Conservation (phyloP, 495 filamentous ascomycete species). For the Xylaria grammica region DNA sequence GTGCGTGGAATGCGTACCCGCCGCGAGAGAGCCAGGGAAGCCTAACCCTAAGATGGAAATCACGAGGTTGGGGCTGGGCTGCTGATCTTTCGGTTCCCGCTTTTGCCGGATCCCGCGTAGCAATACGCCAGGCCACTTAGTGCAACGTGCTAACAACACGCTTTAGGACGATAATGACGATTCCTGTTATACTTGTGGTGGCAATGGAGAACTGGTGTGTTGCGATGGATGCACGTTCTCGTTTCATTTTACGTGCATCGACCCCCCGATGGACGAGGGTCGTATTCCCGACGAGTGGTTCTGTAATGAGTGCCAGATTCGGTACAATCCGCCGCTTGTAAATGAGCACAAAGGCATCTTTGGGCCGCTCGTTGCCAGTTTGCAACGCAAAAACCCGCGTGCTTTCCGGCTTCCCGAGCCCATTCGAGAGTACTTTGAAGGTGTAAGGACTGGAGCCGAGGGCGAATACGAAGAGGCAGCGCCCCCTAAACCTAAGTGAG, state of each 20-base stretch:
- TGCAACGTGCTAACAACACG: constrained; percentile 29
- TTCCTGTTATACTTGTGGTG: constrained; percentile 80
- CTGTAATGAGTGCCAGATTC: constrained; percentile 72
- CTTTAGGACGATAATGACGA: constrained; percentile 82
- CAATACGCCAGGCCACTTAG: constrained; percentile 16
- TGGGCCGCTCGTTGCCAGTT: constrained; percentile 58
- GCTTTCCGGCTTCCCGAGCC: constrained; percentile 73
- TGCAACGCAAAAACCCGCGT: constrained; percentile 68
- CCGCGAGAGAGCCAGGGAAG: constrained; percentile 14
- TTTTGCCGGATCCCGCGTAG: constrained; percentile 30
- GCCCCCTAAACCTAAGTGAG: constrained; percentile 47
- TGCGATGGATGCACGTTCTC: constrained; percentile 89
- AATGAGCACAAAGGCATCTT: constrained; percentile 57
- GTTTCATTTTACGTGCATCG: constrained; percentile 85
- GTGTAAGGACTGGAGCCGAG: constrained; percentile 71
- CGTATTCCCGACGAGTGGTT: constrained; percentile 79
- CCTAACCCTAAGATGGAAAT: constrained; percentile 30
- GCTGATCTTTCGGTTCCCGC: constrained; percentile 35
- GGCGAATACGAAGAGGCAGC: constrained; percentile 77
- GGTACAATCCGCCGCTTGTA: constrained; percentile 40
- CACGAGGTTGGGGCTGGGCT: constrained; percentile 25
- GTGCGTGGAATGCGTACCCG: not conserved
- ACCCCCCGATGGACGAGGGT: constrained; percentile 72
- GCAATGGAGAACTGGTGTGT: constrained; percentile 83
- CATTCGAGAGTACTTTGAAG: constrained; percentile 74